Base-by-base conservation (phyloP, 2,329 filamentous ascomycete genomes). In the Zymoseptoria brevis region DNA sequence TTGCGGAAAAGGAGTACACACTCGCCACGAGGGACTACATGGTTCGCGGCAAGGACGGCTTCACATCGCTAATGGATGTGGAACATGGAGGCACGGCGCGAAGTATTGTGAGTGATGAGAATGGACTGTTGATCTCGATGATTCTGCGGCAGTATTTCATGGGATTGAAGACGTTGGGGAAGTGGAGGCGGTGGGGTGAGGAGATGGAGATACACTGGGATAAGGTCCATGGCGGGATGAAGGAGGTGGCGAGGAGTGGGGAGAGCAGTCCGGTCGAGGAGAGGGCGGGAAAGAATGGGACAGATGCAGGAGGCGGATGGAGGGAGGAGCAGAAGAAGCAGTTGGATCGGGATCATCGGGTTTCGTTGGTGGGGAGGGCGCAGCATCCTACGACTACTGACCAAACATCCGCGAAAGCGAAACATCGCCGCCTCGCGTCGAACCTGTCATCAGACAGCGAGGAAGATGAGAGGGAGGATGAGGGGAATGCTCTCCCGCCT, bases 101-200 rank as follows among this genome's bases (percentile, higher is more conserved):
- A 66, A 89, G 92, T 70, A 76, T 96, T 16, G 86, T 96, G 4
- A 86, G 85, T 29, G 90, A 96, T 69, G 91, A 96, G 71, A 92
- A 89, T 66, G 92, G 91, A 3, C 86, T 95, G 16, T 80, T 96
- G 58, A 89, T 96, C 67, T 91, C 88, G 54, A 89, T 88, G 69
- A 86, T 96, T 72, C 80, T 96, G 19, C 84, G 91, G 11, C 91
- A 96, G 71, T 96, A 96, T 74, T 96, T 96, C 74, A 87, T 96
- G 81, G 88, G 86, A 6, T 79, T 96, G 50, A 89, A 89, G 58
- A 87, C 92, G 0, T 76, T 96, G 24, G 89, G 90, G 19, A 84
- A 84, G 67, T 96, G 91, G 91, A 51, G 50, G 6, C 80, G 85
- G 59, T 88, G 88, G 77, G 83, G 86, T 13, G 77, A 81, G 1